phyloP scores from a whole-genome alignment of 257 asterid genomes.

The Gentiana macrophylla region DNA sequence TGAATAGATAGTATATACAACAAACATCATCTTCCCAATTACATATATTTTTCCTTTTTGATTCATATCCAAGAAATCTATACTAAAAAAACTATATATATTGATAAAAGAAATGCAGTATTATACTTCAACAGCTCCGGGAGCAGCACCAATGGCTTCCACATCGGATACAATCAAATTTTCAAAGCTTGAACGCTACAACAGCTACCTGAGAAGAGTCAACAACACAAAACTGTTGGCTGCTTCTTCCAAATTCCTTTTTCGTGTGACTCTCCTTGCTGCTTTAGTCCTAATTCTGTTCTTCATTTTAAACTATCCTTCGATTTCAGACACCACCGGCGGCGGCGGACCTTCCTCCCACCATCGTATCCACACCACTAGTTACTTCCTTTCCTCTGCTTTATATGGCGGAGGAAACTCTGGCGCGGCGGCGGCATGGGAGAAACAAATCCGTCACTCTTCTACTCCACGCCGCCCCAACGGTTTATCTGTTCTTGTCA shows the following conservation, averaged over 20 bases:
- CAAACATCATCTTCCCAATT: too few relatives aligned
- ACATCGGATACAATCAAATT: conserved; percentile 53
- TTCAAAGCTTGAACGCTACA: conserved; percentile 65
- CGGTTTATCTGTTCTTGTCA: conserved; percentile 76
- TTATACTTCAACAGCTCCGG: conserved; percentile 22
- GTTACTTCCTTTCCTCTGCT: conserved; percentile 53
- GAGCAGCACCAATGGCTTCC: conserved; percentile 10
- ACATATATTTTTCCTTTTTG: not conserved
- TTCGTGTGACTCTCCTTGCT: conserved; percentile 73
- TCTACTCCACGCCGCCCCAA: conserved; percentile 73
- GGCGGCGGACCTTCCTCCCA: too few relatives aligned
- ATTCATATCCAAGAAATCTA: not conserved
- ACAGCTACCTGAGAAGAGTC: conserved; percentile 64
- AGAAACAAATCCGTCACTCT: conserved; percentile 73
- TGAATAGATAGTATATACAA: not conserved
- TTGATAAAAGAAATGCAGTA: conserved; percentile 24
- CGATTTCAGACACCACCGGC: conserved; percentile 20
- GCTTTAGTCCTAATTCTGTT: conserved; percentile 68
- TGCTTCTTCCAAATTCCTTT: conserved; percentile 81
- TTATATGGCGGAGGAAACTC: conserved; percentile 37
- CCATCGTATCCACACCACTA: conserved; percentile 39
- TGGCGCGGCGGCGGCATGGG: conserved; percentile 44
- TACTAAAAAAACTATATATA: not conserved
- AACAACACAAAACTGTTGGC: conserved; percentile 67
- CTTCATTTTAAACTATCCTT: conserved; percentile 68